Evolutionary conservation across 2,329 filamentous ascomycete species (phyloP).

Genomic region (Emergomyces pasteurianus): DNA sequence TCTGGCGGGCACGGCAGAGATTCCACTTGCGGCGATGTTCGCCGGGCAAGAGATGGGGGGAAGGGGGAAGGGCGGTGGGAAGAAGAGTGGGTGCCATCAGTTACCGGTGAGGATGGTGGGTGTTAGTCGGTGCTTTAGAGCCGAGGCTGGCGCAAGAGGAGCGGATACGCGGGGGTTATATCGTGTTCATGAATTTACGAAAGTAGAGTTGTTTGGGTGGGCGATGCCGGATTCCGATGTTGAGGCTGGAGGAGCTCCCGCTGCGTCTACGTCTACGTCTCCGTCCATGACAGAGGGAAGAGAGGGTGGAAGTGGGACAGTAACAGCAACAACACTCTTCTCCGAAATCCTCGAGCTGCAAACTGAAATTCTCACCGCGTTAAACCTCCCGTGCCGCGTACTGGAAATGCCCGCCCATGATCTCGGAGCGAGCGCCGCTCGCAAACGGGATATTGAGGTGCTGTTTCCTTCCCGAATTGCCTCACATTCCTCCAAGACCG

Average conservation of each 20-base stretch:
- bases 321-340: slow-evolving; percentile 45
- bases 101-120: slow-evolving; percentile 73
- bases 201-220: slow-evolving; percentile 97
- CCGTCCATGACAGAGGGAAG: no score
- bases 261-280: slow-evolving; percentile 1
- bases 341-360: slow-evolving; percentile 81
- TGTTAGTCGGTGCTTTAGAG: slow-evolving; percentile 84
- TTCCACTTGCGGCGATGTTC: slow-evolving; percentile 83
- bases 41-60: slow-evolving; percentile 58
- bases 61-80: slow-evolving; percentile 14
- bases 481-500: neutral
- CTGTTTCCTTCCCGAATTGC: slow-evolving; percentile 68
- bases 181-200: slow-evolving; percentile 95
- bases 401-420: slow-evolving; percentile 86
- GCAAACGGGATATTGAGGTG: slow-evolving; percentile 89
- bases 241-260: slow-evolving; percentile 26
- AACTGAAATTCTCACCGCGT: slow-evolving; percentile 62
- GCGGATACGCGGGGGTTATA: slow-evolving; percentile 90
- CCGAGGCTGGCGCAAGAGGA: slow-evolving; percentile 83
- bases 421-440: slow-evolving; percentile 72
- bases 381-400: slow-evolving; percentile 75
- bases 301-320: neutral
- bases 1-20: slow-evolving; percentile 84
- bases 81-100: slow-evolving; percentile 23
- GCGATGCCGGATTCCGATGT: slow-evolving; percentile 38